A percentile compares a stretch with the other conserved stretches of the same genome.
These are phyloP conservation scores for Penicillium sumatraense DNA, from an alignment of 2,329 filamentous ascomycete genomes.

Conservation along the genomic window DNA sequence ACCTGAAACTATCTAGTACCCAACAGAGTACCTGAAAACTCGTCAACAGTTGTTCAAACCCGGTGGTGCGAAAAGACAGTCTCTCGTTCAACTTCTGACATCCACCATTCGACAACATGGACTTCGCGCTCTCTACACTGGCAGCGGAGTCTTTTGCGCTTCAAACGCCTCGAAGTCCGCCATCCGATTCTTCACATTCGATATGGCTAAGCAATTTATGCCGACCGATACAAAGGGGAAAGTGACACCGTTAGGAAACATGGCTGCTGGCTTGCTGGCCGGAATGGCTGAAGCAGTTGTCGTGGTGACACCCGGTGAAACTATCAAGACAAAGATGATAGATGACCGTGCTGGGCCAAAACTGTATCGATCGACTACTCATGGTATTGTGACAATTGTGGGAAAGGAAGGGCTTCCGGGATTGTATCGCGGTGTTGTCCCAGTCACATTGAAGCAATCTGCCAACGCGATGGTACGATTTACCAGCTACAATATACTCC, in stretches of 20 bases:
- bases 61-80: neutral
- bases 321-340: constrained; percentile 69
- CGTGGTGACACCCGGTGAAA: constrained; percentile 68
- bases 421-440: constrained; percentile 61
- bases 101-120: constrained; percentile 16
- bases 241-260: constrained; percentile 57
- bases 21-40: constrained; percentile 23
- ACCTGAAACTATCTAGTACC: constrained; percentile 13
- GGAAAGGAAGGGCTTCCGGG: constrained; percentile 58
- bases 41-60: constrained; percentile 18
- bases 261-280: constrained; percentile 64
- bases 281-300: constrained; percentile 63
- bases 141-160: constrained; percentile 18
- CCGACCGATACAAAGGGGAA: constrained; percentile 8
- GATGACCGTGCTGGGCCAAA: constrained; percentile 55
- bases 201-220: constrained; percentile 16
- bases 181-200: constrained; percentile 23
- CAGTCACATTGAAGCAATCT: constrained; percentile 63
- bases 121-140: constrained; percentile 14
- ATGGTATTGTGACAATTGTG: constrained; percentile 56
- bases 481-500: constrained; percentile 65
- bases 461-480: constrained; percentile 53
- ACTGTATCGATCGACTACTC: constrained; percentile 53
- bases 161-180: constrained; percentile 25
- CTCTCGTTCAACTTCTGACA: constrained; percentile 1